Evolutionary conservation across 331 rosid species (phyloP).

Genomic region (Malus hybrid): DNA sequence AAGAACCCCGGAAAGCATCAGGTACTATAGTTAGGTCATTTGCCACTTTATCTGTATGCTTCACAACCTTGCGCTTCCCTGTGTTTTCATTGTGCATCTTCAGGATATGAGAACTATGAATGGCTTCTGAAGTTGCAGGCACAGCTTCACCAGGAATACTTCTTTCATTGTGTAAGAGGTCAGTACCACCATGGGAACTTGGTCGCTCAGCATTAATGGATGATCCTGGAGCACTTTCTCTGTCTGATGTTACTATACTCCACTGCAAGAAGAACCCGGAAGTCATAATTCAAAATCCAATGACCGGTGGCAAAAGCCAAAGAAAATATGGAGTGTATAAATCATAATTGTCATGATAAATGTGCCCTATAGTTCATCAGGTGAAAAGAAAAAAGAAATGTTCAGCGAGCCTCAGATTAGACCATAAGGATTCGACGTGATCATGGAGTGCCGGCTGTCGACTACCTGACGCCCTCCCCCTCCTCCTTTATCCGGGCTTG

Average conservation of each 20-base stretch:
- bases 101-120: slow-evolving; percentile 29
- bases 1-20: slow-evolving; percentile 34
- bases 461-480: too few species aligned
- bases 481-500: too few species aligned
- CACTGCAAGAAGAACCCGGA: slow-evolving; percentile 33
- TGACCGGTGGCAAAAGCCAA: background rate
- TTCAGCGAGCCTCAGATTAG: background rate
- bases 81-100: slow-evolving; percentile 14
- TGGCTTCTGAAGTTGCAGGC: slow-evolving; percentile 21
- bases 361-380: background rate
- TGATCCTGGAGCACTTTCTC: slow-evolving; percentile 29
- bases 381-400: background rate
- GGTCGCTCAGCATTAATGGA: slow-evolving; percentile 35
- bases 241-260: slow-evolving; percentile 21
- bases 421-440: too few species aligned
- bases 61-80: slow-evolving; percentile 47
- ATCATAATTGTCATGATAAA: background rate
- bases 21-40: slow-evolving; percentile 27
- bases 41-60: slow-evolving; percentile 23
- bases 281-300: slow-evolving; percentile 14
- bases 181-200: slow-evolving; percentile 15
- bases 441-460: too few species aligned
- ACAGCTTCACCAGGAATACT: slow-evolving; percentile 9
- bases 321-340: slow-evolving; percentile 8
- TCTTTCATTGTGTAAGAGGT: slow-evolving; percentile 25